Evolutionary conservation across 2,329 filamentous ascomycete genomes (phyloP), one percentile per base, ranked within the genome.

Genomic region (Hymenoscyphus repandus): DNA sequence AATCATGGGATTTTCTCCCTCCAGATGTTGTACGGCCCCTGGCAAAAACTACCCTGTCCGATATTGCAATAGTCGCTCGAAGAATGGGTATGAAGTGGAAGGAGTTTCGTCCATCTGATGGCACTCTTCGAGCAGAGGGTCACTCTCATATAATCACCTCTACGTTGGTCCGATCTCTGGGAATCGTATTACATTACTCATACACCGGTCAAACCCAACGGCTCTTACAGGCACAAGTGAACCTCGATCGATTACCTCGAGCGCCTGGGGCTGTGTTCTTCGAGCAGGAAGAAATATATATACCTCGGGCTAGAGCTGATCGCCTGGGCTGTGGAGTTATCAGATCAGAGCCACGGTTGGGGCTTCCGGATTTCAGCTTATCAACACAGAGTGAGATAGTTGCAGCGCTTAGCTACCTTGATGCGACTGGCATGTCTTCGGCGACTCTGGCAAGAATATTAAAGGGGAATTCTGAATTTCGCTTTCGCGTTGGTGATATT

Each of bases 1-100:
- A 59, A n/a, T 66, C 60, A 4, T 67, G 65, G 65, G 65, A 66
- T 42, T 65, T 67, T 47, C 60, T 64, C 33, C 59, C 61, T 18
- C 62, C 63, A 18, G 63, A 65, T 46, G 55, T 67, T 7, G 54
- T 63, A 1, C 56, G 59, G 15, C 65, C 65, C 12, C 51, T 63
- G 15, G 62, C 62, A 5, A 54, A 52, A 20, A 59, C 55, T 10
- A 64, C 58, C 1, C 41, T 66, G 2, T 57, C 55, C 9, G 62
- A 63, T 45, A 58, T 66, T 37, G 58, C 59, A 13, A 49, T 65
- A 13, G 49, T 66, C n/a, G 63, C 64, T 9, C 49, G 61, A 31
- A 55, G 64, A 6, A 53, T 66, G 49, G 65, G 64, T 9, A 66
- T 66, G 64, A 51, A 57, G 39, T 67, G 64, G 64, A 59, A 58